Conservation (phyloP, 169 alveolate genomes). For the Eimeria tenella region DNA sequence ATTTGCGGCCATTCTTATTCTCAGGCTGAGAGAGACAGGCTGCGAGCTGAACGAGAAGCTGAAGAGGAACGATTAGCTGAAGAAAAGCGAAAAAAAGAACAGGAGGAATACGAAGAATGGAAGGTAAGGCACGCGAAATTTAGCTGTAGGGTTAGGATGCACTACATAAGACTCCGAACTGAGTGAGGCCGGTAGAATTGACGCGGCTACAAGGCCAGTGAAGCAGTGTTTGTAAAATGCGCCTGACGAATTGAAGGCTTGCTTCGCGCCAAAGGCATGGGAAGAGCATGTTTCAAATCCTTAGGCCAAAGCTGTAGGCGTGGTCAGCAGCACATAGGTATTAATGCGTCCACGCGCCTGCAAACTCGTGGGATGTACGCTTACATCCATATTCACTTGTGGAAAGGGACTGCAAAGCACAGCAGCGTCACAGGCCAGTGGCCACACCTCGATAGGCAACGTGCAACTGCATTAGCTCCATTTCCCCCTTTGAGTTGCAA, state of each 20-base stretch:
- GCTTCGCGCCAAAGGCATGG: background rate
- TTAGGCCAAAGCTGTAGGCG: background rate
- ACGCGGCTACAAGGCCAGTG: too few relatives aligned
- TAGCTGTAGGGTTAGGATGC: too few relatives aligned
- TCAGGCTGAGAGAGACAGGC: slow-evolving; percentile 28
- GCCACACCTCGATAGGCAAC: background rate
- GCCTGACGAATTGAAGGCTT: background rate
- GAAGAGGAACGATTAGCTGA: slow-evolving; percentile 18
- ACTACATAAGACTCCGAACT: too few relatives aligned
- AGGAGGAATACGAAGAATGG: slow-evolving; percentile 35
- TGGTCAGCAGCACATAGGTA: background rate
- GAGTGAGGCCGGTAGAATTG: too few relatives aligned
- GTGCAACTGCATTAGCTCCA: background rate
- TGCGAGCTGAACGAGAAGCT: background rate
- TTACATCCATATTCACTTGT: background rate
- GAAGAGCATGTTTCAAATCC: too few relatives aligned
- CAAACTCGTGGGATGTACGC: background rate
- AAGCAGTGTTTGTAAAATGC: too few relatives aligned
- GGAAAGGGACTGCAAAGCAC: too few relatives aligned
- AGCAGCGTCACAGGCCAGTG: too few relatives aligned
- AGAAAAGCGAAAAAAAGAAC: slow-evolving; percentile 27
- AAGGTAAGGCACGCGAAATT: background rate
- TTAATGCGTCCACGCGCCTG: background rate
- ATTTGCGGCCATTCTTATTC: too few relatives aligned
- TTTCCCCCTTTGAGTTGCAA: too few relatives aligned